Conservation (phyloP, 1,139 yeast genomes). For the Meyerozyma athensensis region DNA sequence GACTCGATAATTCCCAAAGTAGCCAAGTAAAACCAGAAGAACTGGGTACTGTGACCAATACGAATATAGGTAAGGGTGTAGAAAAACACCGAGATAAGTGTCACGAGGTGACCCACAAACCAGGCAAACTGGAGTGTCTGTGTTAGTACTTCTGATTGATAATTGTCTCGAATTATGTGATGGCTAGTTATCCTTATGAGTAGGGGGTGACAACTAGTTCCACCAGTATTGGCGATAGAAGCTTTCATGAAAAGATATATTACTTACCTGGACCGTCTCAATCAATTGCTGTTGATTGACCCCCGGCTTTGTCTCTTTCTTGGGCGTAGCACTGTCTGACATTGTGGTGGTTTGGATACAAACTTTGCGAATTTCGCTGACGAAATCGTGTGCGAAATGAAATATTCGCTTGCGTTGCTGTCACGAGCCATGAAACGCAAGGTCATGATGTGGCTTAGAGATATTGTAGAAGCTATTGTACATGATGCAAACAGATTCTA, state of each 20-base stretch:
- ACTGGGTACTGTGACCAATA: slow-evolving; percentile 21
- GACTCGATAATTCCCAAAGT: slow-evolving; percentile 66
- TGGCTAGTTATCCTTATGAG: no score
- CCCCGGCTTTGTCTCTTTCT: not conserved
- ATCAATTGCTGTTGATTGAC: slow-evolving; percentile 2
- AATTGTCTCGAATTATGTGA: no score
- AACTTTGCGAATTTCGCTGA: not conserved
- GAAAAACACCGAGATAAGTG: slow-evolving; percentile 50
- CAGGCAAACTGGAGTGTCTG: slow-evolving; percentile 54
- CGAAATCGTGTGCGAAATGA: slow-evolving; percentile 3
- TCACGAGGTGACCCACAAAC: slow-evolving; percentile 68
- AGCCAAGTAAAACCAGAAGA: slow-evolving; percentile 53
- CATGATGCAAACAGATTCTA: no score
- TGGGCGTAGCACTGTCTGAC: not conserved
- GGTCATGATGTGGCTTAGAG: not conserved
- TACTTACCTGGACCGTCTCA: slow-evolving; percentile 2
- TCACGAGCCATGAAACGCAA: slow-evolving; percentile 3
- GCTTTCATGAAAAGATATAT: not conserved
- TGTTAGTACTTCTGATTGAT: no score
- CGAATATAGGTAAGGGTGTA: slow-evolving; percentile 45
- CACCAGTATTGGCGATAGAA: no score
- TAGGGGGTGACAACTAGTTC: no score
- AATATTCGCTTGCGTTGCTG: slow-evolving; percentile 3
- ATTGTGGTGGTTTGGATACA: not conserved
- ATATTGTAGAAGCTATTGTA: no score